Evolutionary conservation across 306 rosid species (phyloP).

Genomic region (Glycyrrhiza uralensis): DNA sequence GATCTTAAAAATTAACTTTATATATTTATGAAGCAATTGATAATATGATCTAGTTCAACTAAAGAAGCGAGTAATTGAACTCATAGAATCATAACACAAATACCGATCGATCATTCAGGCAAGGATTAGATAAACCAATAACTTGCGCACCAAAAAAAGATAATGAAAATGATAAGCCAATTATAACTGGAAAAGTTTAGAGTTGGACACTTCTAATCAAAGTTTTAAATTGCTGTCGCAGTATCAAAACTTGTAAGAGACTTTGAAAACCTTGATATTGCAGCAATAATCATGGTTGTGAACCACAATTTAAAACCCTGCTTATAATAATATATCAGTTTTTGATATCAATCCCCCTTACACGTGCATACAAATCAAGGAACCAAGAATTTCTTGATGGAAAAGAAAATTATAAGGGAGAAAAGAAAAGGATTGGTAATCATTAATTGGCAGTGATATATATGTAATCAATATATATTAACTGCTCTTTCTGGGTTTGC

Average conservation of each 20-base stretch:
- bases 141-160: not conserved
- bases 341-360: too few relatives aligned
- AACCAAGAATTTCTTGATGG: slow-evolving; percentile 5
- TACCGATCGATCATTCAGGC: not conserved
- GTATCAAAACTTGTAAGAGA: too few relatives aligned
- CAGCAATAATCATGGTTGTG: too few relatives aligned
- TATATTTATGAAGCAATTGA: not conserved
- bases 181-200: not conserved
- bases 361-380: too few relatives aligned
- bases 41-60: not conserved
- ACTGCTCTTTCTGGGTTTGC: slow-evolving; percentile 91
- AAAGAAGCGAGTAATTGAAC: slow-evolving; percentile 10
- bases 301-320: too few relatives aligned
- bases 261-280: too few relatives aligned
- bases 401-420: not conserved
- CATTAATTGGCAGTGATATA: not conserved
- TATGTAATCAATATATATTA: not conserved
- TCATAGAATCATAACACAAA: not conserved
- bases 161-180: not conserved
- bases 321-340: too few relatives aligned
- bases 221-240: too few relatives aligned
- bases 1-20: not conserved
- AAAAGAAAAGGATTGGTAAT: not conserved
- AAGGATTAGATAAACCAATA: not conserved
- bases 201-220: too few relatives aligned